Evolutionary conservation across 495 filamentous ascomycete genomes (phyloP), one percentile per base, ranked within the genome.

Genomic region (Penicillium lividum): DNA sequence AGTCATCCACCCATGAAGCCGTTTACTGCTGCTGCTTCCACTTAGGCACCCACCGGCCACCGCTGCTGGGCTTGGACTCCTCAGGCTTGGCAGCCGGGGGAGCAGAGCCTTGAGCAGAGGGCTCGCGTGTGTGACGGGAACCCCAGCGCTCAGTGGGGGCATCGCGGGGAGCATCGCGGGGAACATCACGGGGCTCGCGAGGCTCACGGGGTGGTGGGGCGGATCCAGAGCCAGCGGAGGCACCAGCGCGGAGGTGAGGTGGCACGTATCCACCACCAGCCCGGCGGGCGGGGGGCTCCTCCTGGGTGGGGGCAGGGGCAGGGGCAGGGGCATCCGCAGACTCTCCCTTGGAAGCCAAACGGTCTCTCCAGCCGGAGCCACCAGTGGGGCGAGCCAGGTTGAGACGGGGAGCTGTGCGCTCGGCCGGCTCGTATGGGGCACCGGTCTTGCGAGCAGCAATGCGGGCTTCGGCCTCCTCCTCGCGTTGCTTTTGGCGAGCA

Each of bases 341-440:
- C 45, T 78, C 70, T 54, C 74, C 71, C 73, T 83, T 91, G 60
- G 84, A 84, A 46, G 88, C 89, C 72, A 90, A 78, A 45, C 90
- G 84, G n/a, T 97, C 92, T 74, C 92, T 88, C 92, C 92, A 97
- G 65, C 80, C 84, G 38, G 84, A 73, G 68, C 80, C 84, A 34
- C 84, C 75, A 71, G 85, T 86, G 29, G 73, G 51, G 25, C 66
- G 59, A 52, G 82, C 78, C 55, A 96, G 79, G 56, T 80, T 78
- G 68, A 95, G 81, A 59, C 84, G 85, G 22, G 91, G 90, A 51
- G 88, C 72, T 29, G 80, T 74, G 43, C 82, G 76, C 55, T 86
- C 86, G 61, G 79, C 72, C 58, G 82, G 80, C 44, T 84, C 81
- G 46, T 51, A 46, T 22, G 34, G 25, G 27, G 36, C 63, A 53